phyloP scores from a whole-genome alignment of 257 asterid genomes.

The Oldenlandia corymbosa region DNA sequence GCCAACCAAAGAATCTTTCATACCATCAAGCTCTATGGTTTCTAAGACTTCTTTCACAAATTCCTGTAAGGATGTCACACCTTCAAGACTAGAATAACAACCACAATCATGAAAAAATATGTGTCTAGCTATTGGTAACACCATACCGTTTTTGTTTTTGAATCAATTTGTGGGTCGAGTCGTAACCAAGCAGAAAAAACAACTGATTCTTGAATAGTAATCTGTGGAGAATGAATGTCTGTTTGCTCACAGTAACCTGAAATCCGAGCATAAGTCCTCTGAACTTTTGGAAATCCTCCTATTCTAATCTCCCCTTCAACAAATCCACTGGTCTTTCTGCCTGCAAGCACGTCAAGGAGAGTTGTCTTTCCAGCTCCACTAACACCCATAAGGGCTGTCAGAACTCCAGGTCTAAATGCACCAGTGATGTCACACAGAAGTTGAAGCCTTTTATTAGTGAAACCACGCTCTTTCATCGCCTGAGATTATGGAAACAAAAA shows the following conservation, averaged over 20 bases:
- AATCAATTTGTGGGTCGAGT: slow-evolving; percentile 36
- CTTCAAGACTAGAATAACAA: neutral
- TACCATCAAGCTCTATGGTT: slow-evolving; percentile 54
- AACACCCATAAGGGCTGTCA: slow-evolving; percentile 64
- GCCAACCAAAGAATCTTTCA: slow-evolving; percentile 49
- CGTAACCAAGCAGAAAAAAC: slow-evolving; percentile 61
- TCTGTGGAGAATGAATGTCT: slow-evolving; percentile 54
- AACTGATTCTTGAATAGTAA: slow-evolving; percentile 53
- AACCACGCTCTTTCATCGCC: slow-evolving; percentile 55
- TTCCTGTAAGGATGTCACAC: slow-evolving; percentile 23
- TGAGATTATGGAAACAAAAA: slow-evolving; percentile 20
- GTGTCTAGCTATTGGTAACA: neutral
- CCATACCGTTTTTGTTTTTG: slow-evolving; percentile 42
- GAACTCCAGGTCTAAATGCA: slow-evolving; percentile 55
- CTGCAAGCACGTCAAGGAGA: slow-evolving; percentile 59
- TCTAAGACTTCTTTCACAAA: slow-evolving; percentile 57
- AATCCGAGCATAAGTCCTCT: slow-evolving; percentile 45
- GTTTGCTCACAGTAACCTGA: slow-evolving; percentile 61
- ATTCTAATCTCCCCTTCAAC: slow-evolving; percentile 45
- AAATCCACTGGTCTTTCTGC: slow-evolving; percentile 48
- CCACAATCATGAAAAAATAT: neutral
- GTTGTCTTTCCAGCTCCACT: slow-evolving; percentile 68
- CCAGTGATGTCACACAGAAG: slow-evolving; percentile 52
- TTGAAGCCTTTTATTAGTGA: slow-evolving; percentile 33
- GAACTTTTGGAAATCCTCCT: slow-evolving; percentile 60